A percentile compares a stretch with the other conserved stretches of the same genome.
These are phyloP conservation scores for Moesziomyces aphidis DNA, from an alignment of 1,284 basidiomycete genomes.

Conservation along the genomic window DNA sequence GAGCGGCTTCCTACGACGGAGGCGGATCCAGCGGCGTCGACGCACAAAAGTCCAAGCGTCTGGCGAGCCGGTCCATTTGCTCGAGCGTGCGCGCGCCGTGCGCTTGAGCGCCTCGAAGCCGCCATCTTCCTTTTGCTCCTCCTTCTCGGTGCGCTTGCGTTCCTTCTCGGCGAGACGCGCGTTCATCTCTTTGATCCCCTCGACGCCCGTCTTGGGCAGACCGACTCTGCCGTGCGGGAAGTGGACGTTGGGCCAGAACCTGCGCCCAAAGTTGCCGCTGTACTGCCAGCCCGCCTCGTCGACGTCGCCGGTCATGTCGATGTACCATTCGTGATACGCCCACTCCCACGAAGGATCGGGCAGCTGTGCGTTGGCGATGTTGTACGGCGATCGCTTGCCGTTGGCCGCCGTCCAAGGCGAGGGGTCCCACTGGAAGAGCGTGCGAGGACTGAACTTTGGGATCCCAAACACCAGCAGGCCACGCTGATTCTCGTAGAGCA, in stretches of 20 bases:
- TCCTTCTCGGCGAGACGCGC: constrained; percentile 31
- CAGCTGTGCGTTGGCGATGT: constrained; percentile 64
- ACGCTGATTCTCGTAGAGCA: constrained; percentile 66
- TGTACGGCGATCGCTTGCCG: constrained; percentile 58
- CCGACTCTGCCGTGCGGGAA: constrained; percentile 44
- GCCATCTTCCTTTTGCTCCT: constrained; percentile 54
- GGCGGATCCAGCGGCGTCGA: constrained; percentile 63
- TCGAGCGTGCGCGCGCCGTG: constrained; percentile 46
- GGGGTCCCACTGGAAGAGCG: constrained; percentile 63
- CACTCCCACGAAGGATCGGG: constrained; percentile 67
- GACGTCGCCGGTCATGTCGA: constrained; percentile 67
- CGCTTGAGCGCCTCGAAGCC: constrained; percentile 64
- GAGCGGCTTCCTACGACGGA: constrained; percentile 51
- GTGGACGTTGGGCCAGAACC: constrained; percentile 46
- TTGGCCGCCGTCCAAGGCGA: constrained; percentile 60
- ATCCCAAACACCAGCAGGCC: constrained; percentile 64
- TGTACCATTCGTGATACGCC: constrained; percentile 65
- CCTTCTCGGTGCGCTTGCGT: constrained; percentile 43
- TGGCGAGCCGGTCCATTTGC: constrained; percentile 59
- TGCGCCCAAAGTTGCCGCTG: constrained; percentile 58
- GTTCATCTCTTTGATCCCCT: constrained; percentile 53
- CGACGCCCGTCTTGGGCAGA: constrained; percentile 41
- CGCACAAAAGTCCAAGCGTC: constrained; percentile 61
- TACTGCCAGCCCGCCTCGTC: constrained; percentile 68
- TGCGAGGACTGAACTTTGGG: constrained; percentile 63